Evolutionary conservation across 305 asterid genomes (phyloP), one percentile per base, ranked within the genome.

Genomic region (Striga hermonthica): DNA sequence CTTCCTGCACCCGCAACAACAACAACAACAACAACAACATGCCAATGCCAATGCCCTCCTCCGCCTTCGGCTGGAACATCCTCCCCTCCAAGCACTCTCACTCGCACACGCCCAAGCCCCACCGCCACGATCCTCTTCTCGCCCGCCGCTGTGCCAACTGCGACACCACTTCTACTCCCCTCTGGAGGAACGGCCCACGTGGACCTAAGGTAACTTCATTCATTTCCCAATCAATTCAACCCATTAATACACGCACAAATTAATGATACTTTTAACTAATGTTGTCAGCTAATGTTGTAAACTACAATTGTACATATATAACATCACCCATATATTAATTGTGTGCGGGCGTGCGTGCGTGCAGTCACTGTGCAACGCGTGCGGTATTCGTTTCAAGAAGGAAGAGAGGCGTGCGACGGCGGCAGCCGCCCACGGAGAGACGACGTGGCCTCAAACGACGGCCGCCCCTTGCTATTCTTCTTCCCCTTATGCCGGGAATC

Each of bases 321-420:
- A n/a, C n/a, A n/a, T n/a, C n/a, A n/a, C n/a, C n/a, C n/a, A n/a
- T 47, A 4, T 12, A 9, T 47, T 4, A 4, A 47, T 12, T 47
- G 9, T 1, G 4, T 3, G 53, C n/a, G n/a, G n/a, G n/a, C n/a
- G 5, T 39, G 54, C 12, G 4, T 55, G 35, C 13, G 3, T 73
- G 85, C 90, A 92, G 98, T 92, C 98, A 4, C 78, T 93, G 2
- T 93, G 98, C 81, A 93, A 93, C 74, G 97, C 98, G 12, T 93
- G 98, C 65, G 98, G 98, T 39, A 93, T 90, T 61, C 88, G 98
- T 31, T 93, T 70, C 89, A 93, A 90, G 87, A 93, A 93, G 73
- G 98, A 93, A 69, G 98, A 93, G 68, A 82, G 97, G 68, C 80
- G 98, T 64, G 98, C 97, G 4, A 74, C 84, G 31, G 97, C 96